phyloP scores from a whole-genome alignment of 768 basidiomycete species.

The Boletus subcaerulescens region DNA sequence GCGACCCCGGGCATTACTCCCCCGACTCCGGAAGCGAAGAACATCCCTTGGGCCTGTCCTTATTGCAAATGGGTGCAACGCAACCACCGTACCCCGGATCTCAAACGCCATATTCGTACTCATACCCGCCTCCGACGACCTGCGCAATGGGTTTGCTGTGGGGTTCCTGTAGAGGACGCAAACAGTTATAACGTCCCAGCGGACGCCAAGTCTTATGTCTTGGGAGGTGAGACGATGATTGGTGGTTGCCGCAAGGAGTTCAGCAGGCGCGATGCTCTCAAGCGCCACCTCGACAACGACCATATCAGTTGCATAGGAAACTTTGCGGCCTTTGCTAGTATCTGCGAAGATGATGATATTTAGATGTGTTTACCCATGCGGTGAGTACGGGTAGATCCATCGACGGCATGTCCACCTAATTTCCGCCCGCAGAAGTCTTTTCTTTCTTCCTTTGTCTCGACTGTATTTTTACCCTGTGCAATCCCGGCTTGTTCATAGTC shows the following conservation, averaged over 20 bases:
- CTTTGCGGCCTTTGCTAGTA: slow-evolving; percentile 27
- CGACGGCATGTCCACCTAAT: background rate
- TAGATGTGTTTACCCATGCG: slow-evolving; percentile 6
- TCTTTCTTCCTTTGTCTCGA: background rate
- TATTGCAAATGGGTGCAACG: slow-evolving; percentile 46
- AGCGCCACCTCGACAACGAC: slow-evolving; percentile 38
- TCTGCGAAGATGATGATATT: slow-evolving; percentile 27
- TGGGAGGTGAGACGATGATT: slow-evolving; percentile 30
- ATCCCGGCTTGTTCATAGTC: background rate
- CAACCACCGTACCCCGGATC: slow-evolving; percentile 55
- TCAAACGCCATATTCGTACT: slow-evolving; percentile 55
- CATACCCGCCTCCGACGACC: slow-evolving; percentile 40
- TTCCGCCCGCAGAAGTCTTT: slow-evolving; percentile 4
- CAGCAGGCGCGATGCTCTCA: slow-evolving; percentile 39
- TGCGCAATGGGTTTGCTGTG: slow-evolving; percentile 39
- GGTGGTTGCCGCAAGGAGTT: slow-evolving; percentile 40
- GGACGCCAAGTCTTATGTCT: slow-evolving; percentile 25
- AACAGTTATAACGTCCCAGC: slow-evolving; percentile 17
- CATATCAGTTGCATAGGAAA: slow-evolving; percentile 34
- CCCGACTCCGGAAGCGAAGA: slow-evolving; percentile 20
- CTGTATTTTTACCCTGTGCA: slow-evolving; percentile 2
- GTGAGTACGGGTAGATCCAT: slow-evolving; percentile 2
- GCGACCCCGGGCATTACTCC: slow-evolving; percentile 23
- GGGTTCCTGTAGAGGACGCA: slow-evolving; percentile 29
- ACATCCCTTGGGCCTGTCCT: slow-evolving; percentile 43